Percentiles rank a stretch among this genome's conserved stretches.
Evolutionary conservation across 768 basidiomycete genomes (phyloP).

Genomic region (Boletus sensibilis): DNA sequence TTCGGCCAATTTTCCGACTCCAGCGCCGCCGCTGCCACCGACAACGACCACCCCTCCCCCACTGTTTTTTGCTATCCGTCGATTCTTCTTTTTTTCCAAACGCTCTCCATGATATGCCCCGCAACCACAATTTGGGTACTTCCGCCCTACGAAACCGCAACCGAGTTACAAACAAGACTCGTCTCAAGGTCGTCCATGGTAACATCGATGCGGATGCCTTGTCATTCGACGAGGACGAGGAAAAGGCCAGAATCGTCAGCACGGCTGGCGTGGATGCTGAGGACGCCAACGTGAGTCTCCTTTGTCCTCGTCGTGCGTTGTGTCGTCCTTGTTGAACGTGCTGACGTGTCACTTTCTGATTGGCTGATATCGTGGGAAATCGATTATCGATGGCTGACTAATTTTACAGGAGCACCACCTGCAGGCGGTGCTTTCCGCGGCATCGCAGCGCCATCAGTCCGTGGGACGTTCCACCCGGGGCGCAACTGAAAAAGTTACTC

Average conservation of each 20-base stretch:
- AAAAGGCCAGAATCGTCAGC: slow-evolving; percentile 76
- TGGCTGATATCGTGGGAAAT: slow-evolving; percentile 46
- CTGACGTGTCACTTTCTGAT: slow-evolving; percentile 46
- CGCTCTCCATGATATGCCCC: slow-evolving; percentile 84
- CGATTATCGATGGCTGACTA: slow-evolving; percentile 56
- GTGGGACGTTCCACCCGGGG: slow-evolving; percentile 38
- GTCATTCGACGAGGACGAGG: slow-evolving; percentile 82
- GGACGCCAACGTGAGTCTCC: slow-evolving; percentile 83
- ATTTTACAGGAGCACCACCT: slow-evolving; percentile 55
- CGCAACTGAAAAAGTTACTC: slow-evolving; percentile 31
- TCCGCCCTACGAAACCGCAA: slow-evolving; percentile 84
- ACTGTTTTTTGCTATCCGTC: slow-evolving; percentile 32
- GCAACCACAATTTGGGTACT: slow-evolving; percentile 71
- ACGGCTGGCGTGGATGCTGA: slow-evolving; percentile 90
- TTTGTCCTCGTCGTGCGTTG: slow-evolving; percentile 35
- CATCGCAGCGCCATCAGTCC: slow-evolving; percentile 47
- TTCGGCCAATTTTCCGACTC: slow-evolving; percentile 64
- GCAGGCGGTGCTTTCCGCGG: slow-evolving; percentile 56
- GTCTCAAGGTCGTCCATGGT: slow-evolving; percentile 80
- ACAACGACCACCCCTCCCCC: slow-evolving; percentile 40
- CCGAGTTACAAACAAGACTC: slow-evolving; percentile 90
- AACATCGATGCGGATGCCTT: slow-evolving; percentile 78
- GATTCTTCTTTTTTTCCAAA: slow-evolving; percentile 38
- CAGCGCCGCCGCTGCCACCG: slow-evolving; percentile 56
- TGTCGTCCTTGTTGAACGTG: slow-evolving; percentile 42